phyloP scores from a whole-genome alignment of 2,329 filamentous ascomycete genomes.

The Monosporascus sp. region DNA sequence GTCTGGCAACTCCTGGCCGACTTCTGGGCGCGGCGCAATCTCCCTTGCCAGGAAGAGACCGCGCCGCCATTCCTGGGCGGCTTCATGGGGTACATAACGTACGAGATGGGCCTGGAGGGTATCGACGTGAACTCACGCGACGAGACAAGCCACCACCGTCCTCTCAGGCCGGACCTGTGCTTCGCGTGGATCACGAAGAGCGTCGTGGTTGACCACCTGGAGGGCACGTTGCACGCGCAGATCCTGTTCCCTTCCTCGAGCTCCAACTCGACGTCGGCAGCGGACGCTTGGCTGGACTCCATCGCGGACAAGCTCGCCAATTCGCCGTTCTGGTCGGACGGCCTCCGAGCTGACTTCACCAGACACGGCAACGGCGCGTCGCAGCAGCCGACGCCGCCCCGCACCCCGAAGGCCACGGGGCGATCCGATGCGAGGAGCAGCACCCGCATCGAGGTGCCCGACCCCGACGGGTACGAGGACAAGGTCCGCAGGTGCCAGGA shows the following conservation, averaged over 20 bases:
- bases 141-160: constrained; percentile 27
- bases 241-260: constrained; percentile 43
- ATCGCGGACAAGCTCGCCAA: constrained; percentile 26
- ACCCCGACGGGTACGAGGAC: constrained; percentile 51
- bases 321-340: constrained; percentile 29
- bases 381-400: constrained; percentile 23
- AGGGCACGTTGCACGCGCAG: constrained; percentile 60
- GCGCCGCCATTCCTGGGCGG: constrained; percentile 69
- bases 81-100: constrained; percentile 78
- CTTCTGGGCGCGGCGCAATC: constrained; percentile 32
- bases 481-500: constrained; percentile 67
- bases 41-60: constrained; percentile 14
- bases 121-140: constrained; percentile 40
- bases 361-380: constrained; percentile 7
- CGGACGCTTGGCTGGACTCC: constrained; percentile 39
- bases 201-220: constrained; percentile 69
- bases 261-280: constrained; percentile 20
- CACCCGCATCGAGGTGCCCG: constrained; percentile 33
- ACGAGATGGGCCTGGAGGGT: constrained; percentile 70
- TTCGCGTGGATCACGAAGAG: constrained; percentile 73
- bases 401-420: constrained; percentile 16
- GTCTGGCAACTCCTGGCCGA: constrained; percentile 49
- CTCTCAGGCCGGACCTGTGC: constrained; percentile 60
- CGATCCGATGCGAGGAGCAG: constrained; percentile 6
- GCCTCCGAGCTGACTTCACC: constrained; percentile 13